phyloP scores from a whole-genome alignment of 441 rosid genomes.

The Mallotus japonicus region DNA sequence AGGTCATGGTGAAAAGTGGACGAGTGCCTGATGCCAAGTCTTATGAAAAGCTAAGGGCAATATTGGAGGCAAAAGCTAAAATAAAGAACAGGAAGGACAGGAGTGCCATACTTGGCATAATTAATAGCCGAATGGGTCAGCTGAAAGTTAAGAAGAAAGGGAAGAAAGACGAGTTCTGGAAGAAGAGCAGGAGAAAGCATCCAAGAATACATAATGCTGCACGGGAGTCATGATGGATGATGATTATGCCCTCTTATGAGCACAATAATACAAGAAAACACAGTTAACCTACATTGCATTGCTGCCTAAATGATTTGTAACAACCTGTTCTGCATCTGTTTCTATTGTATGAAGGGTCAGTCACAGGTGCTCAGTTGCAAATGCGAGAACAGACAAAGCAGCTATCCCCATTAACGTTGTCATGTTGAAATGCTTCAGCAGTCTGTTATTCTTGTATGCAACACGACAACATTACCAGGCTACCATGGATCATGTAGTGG shows the following conservation, averaged over 20 bases:
- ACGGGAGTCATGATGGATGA: background rate
- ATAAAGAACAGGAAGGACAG: constrained; percentile 61
- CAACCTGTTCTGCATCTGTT: background rate
- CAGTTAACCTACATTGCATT: background rate
- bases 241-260: constrained; percentile 11
- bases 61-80: constrained; percentile 73
- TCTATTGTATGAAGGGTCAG: no score
- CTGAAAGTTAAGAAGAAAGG: constrained; percentile 54
- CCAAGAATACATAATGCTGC: constrained; percentile 25
- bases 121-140: constrained; percentile 66
- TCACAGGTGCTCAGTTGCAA: no score
- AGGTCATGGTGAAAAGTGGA: constrained; percentile 77
- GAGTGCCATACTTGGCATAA: constrained; percentile 78
- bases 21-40: constrained; percentile 76
- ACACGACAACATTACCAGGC: background rate
- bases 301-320: background rate
- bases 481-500: background rate
- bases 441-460: background rate
- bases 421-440: background rate
- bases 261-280: constrained; percentile 8
- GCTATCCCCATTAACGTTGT: background rate
- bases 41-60: constrained; percentile 72
- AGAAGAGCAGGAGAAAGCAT: constrained; percentile 46
- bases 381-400: background rate
- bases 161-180: constrained; percentile 94